Base-by-base conservation (phyloP, 2,329 filamentous ascomycete species). In the Hymenoscyphus fraxineus region DNA sequence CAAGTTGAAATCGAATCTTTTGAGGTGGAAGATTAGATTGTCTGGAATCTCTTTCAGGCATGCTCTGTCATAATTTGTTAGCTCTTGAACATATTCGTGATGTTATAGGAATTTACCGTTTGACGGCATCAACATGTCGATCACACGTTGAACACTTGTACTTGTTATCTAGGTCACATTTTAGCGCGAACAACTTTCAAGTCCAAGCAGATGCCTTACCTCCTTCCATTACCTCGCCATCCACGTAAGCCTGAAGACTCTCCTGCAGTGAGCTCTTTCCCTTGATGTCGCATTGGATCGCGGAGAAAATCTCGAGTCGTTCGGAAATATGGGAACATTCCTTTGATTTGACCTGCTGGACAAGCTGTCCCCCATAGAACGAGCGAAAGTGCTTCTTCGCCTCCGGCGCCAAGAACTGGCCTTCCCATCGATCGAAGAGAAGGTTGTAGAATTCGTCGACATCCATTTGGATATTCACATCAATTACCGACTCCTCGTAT, bases 371-470 rank as follows among this genome's bases (percentile, higher is more conserved):
- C 0, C 93, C 93, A 73, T 95, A 99, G 72, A 98, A 95, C 0
- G 88, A 88, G 59, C 90, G 86, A 68, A 99, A 89, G 27, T 78
- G 79, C 68, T 85, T 87, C 76, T 91, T 96, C 40, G 87, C 85
- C n/a, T 87, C 82, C 1, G 81, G 77, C 10, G 84, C 83, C 19
- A 84, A 77, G 68, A 98, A 86, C 72, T 97, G 92, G 9, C 86
- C 85, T 74, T 99, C 96, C 85, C 93, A 93, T 32, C 93, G 86
- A 76, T 96, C 93, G 71, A 98, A 95, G 0, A 99, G 83, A 4
- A 97, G 83, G 72, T 95, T 97, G 79, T 96, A 98, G 75, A 98
- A 99, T 75, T 97, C 93, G 71, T 98, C 95, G 5, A 97, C 95
- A 74, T 99, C 95, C 92, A 99, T 98, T 76, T 99, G 95, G 65